These are phyloP conservation scores for Magnusiomyces clavatus DNA, from an alignment of 1,139 yeast genomes.

Conservation along the genomic window DNA sequence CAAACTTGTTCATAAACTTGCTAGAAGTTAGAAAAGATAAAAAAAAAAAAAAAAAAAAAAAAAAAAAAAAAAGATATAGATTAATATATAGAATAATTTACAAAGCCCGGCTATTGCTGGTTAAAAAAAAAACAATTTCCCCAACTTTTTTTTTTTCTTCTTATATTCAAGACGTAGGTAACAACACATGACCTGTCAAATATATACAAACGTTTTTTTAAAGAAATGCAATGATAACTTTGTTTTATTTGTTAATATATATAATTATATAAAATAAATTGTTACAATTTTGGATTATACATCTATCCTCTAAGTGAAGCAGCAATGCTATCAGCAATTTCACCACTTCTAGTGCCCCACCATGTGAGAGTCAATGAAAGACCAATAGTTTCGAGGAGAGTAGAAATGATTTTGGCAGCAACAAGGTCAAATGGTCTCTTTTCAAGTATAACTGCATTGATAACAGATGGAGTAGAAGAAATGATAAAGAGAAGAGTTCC, in stretches of 20 bases:
- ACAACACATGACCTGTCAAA: neutral
- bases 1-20: constrained; percentile 10
- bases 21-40: neutral
- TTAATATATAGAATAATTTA: neutral
- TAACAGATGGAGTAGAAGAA: constrained; percentile 33
- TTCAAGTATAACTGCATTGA: constrained; percentile 31
- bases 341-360: constrained; percentile 25
- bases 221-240: neutral
- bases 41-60: too few relatives aligned
- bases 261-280: too few relatives aligned
- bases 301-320: too few relatives aligned
- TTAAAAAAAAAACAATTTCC: too few relatives aligned
- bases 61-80: neutral
- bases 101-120: neutral
- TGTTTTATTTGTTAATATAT: too few relatives aligned
- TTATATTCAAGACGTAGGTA: neutral
- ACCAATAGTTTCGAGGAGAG: constrained; percentile 38
- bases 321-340: too few relatives aligned
- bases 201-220: too few relatives aligned
- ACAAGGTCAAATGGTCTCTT: constrained; percentile 33
- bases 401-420: constrained; percentile 29
- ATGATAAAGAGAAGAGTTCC: constrained; percentile 36
- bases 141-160: too few relatives aligned
- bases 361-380: constrained; percentile 34
- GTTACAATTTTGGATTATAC: too few relatives aligned